These are phyloP conservation scores for Aphanoascus verrucosus DNA, from an alignment of 2,329 filamentous ascomycete genomes.

Conservation along the genomic window DNA sequence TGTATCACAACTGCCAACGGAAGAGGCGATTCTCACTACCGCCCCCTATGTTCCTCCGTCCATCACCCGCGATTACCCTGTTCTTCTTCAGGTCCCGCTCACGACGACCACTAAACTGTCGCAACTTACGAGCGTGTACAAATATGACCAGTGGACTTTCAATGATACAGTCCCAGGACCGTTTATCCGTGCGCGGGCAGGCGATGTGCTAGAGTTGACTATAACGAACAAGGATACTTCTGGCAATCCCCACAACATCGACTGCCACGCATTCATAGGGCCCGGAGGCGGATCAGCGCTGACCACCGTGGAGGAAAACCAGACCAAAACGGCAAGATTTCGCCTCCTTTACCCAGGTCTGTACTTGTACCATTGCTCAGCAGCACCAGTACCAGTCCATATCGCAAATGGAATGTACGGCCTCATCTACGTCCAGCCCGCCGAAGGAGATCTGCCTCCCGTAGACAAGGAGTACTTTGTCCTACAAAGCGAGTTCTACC, in stretches of 20 bases:
- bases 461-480: conserved; percentile 31
- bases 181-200: conserved; percentile 29
- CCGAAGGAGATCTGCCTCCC: conserved; percentile 21
- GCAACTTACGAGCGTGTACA: conserved; percentile 27
- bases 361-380: conserved; percentile 29
- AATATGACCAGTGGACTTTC: conserved; percentile 31
- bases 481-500: conserved; percentile 32
- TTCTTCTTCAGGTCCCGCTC: conserved; percentile 25
- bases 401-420: conserved; percentile 33
- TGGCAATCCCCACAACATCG: conserved; percentile 30
- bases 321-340: conserved; percentile 27
- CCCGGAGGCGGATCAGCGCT: conserved; percentile 27
- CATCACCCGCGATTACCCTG: conserved; percentile 25
- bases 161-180: conserved; percentile 27
- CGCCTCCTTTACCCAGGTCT: conserved; percentile 24
- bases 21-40: conserved; percentile 23
- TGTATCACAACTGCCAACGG: conserved; percentile 20
- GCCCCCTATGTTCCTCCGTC: conserved; percentile 26
- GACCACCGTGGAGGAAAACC: conserved; percentile 26
- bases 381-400: conserved; percentile 29
- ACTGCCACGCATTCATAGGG: conserved; percentile 28
- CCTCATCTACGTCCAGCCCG: conserved; percentile 29
- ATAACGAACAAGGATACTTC: conserved; percentile 27
- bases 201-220: conserved; percentile 26
- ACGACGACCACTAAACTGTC: conserved; percentile 21